Evolutionary conservation across 2,329 filamentous ascomycete genomes (phyloP).

Genomic region (Plectosphaerella plurivora): DNA sequence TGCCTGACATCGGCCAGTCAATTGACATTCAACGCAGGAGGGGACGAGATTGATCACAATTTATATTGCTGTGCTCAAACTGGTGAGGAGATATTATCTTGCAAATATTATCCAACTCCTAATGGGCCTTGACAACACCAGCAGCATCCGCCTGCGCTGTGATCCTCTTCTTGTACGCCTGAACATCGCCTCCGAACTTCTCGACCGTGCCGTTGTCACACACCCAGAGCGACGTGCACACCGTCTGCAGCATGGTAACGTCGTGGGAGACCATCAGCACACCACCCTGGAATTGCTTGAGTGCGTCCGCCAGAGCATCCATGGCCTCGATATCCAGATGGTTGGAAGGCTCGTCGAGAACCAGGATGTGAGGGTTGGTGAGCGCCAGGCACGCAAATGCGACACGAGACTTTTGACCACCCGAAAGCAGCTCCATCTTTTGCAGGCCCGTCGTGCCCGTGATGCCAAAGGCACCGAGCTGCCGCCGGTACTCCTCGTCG

Average conservation of each 20-base stretch:
- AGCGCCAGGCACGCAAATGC: slow-evolving; percentile 95
- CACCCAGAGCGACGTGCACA: slow-evolving; percentile 93
- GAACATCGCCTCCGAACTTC: slow-evolving; percentile 92
- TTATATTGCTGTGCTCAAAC: neutral
- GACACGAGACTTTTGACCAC: slow-evolving; percentile 97
- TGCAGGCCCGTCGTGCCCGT: slow-evolving; percentile 96
- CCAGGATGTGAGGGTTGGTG: slow-evolving; percentile 92
- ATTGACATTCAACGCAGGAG: too few species aligned
- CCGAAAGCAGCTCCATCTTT: slow-evolving; percentile 90
- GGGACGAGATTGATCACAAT: neutral
- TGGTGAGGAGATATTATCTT: neutral
- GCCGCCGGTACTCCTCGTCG: slow-evolving; percentile 94
- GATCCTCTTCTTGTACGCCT: slow-evolving; percentile 97
- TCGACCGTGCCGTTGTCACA: slow-evolving; percentile 92
- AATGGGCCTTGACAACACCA: slow-evolving; percentile 74
- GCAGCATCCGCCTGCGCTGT: slow-evolving; percentile 80
- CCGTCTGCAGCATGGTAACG: slow-evolving; percentile 95
- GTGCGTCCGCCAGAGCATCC: slow-evolving; percentile 84
- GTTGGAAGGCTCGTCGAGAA: slow-evolving; percentile 97
- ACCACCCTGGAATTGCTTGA: slow-evolving; percentile 85
- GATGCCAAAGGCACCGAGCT: slow-evolving; percentile 83
- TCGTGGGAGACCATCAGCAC: slow-evolving; percentile 99
- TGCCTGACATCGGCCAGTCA: too few species aligned
- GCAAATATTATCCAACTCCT: neutral
- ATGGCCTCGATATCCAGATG: slow-evolving; percentile 99